Base-by-base conservation (phyloP, 1,284 basidiomycete genomes). In the Trametes hirsuta region DNA sequence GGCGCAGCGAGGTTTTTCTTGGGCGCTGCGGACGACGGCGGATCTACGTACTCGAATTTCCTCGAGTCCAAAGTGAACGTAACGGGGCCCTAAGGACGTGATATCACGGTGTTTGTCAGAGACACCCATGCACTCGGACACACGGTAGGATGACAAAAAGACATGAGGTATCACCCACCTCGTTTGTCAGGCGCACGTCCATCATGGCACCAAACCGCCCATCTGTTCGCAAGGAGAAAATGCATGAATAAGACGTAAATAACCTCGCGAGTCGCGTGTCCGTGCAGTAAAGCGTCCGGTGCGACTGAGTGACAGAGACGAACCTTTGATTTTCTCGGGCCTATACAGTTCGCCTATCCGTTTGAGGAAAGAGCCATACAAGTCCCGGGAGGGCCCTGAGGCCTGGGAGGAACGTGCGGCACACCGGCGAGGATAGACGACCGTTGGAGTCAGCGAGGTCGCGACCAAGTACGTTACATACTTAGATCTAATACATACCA, bases 141-240 rank as follows among this genome's bases (percentile, higher is more conserved):
- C 65, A 55, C 59, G 54, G 52, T 55, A 41, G 12, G 30, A 21
- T 58, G 51, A 57, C 55, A 47, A 55, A 51, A 51, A 3, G 25
- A 15, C 30, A 47, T 5, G 49, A 53, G 47, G 54, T 30, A 41
- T 10, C 48, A 71, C 80, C 56, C 73, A 91, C 93, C 78, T 96
- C 94, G 72, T 97, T 97, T 39, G 83, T 88, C 55, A 96, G 76
- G 60, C 80, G 84, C 51, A 97, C 93, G 58, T 88, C 83, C 94
- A 96, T 96, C 94, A 95, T 95, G 4, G 94, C 94, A 36, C 94
- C 94, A 72, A 97, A 96, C 68, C 80, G 81, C n/a, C 94, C 94
- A 72, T 95, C 93, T 95, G 61, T 57, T 59, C 55, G 53, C 61
- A 65, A 45, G 55, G 54, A 52, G 49, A 24, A 47, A 46, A 53